These are phyloP conservation scores for Blumeriella jaapii DNA, from an alignment of 2,329 filamentous ascomycete species.

Conservation along the genomic window DNA sequence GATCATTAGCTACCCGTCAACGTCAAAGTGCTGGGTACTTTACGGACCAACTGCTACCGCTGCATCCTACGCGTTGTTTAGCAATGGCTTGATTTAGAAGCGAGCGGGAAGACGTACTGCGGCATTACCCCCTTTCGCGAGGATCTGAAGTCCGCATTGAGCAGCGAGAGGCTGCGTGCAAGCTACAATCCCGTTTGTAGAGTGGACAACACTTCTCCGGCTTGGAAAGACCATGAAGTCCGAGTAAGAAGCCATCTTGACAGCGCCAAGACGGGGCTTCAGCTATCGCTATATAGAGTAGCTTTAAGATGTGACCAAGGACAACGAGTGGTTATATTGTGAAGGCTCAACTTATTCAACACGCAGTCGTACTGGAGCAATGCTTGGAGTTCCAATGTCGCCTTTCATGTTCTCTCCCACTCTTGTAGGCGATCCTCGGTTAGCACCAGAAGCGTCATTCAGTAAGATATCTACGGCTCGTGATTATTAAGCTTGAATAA, in stretches of 20 bases:
- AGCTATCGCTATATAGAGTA: too few relatives aligned
- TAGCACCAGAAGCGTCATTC: too few relatives aligned
- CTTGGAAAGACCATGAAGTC: conserved; percentile 45
- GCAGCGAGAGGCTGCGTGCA: conserved; percentile 84
- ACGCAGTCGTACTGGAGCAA: too few relatives aligned
- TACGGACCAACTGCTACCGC: conserved; percentile 70
- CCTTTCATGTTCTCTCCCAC: too few relatives aligned
- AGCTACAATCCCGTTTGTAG: conserved; percentile 79
- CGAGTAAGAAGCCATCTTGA: conserved; percentile 1
- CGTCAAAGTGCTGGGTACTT: conserved; percentile 9
- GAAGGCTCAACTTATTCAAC: too few relatives aligned
- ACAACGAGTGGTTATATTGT: too few relatives aligned
- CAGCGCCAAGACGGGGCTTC: too few relatives aligned
- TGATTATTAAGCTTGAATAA: too few relatives aligned
- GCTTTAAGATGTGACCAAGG: too few relatives aligned
- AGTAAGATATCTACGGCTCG: too few relatives aligned
- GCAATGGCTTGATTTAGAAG: background rate
- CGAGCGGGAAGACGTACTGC: conserved; percentile 34
- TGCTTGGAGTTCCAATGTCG: too few relatives aligned
- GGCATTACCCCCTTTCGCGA: conserved; percentile 80
- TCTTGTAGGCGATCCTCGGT: too few relatives aligned
- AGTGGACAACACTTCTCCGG: conserved; percentile 83
- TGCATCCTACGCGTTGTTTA: conserved; percentile 54
- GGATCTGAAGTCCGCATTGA: conserved; percentile 71
- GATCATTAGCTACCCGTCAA: conserved; percentile 1